Percentiles rank a stretch among this genome's conserved stretches.
These are phyloP conservation scores for Tolypocladium ovalisporum DNA, from an alignment of 2,329 filamentous ascomycete genomes.

Conservation along the genomic window DNA sequence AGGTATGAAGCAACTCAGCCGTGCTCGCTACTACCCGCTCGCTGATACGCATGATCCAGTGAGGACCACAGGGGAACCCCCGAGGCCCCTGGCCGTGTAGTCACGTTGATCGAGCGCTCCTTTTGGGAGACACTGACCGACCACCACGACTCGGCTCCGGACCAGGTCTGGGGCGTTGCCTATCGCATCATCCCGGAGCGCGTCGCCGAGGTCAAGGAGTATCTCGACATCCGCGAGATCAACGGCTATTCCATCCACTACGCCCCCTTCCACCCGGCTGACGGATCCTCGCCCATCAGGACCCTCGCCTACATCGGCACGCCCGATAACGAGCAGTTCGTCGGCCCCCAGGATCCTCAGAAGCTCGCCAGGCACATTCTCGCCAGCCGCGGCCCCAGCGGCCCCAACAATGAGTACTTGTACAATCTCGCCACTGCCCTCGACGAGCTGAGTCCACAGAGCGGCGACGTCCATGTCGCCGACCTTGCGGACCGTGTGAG, in stretches of 20 bases:
- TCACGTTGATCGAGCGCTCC: constrained; percentile 75
- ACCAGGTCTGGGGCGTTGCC: constrained; percentile 80
- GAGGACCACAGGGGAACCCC: constrained; percentile 93
- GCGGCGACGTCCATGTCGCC: constrained; percentile 72
- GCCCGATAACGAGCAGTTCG: constrained; percentile 85
- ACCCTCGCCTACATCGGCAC: constrained; percentile 88
- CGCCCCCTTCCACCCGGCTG: constrained; percentile 60
- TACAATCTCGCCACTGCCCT: constrained; percentile 69
- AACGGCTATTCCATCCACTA: constrained; percentile 95
- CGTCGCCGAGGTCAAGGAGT: constrained; percentile 72
- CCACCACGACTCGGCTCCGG: constrained; percentile 47
- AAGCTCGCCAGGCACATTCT: constrained; percentile 72
- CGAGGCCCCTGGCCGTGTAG: constrained; percentile 77
- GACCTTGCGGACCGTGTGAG: constrained; percentile 69
- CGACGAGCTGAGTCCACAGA: constrained; percentile 59
- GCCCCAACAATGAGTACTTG: constrained; percentile 83
- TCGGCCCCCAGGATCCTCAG: constrained; percentile 71
- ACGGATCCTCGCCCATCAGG: constrained; percentile 28
- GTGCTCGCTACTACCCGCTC: neutral
- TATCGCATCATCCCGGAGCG: constrained; percentile 68
- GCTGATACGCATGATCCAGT: constrained; percentile 33
- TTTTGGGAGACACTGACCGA: constrained; percentile 76
- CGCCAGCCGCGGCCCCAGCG: constrained; percentile 68
- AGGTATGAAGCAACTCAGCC: neutral
- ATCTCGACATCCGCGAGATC: constrained; percentile 93